Evolutionary conservation across 129 eudicot genomes (phyloP).

Genomic region (Artemisia argyi): DNA sequence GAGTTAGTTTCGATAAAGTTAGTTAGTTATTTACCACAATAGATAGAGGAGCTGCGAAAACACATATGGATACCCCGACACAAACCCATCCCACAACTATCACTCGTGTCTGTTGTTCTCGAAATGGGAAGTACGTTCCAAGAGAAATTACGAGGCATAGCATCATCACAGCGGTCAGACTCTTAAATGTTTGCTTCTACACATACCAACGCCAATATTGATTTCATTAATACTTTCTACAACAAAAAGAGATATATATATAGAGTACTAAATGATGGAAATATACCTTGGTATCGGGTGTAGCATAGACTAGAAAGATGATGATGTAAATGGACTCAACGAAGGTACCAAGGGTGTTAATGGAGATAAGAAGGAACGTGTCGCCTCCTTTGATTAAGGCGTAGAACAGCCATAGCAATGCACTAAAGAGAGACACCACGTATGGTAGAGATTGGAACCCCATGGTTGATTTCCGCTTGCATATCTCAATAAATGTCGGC

Average conservation of each 20-base stretch:
- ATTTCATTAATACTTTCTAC: neutral
- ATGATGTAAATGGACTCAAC: slow-evolving; percentile 71
- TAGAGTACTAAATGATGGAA: neutral
- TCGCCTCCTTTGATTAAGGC: slow-evolving; percentile 34
- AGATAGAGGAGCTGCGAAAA: slow-evolving; percentile 87
- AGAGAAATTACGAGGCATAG: slow-evolving; percentile 46
- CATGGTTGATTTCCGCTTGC: slow-evolving; percentile 35
- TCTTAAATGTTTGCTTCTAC: slow-evolving; percentile 56
- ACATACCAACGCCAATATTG: neutral
- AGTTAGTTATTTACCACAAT: slow-evolving; percentile 44
- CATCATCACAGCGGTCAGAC: slow-evolving; percentile 39
- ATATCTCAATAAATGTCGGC: slow-evolving; percentile 32
- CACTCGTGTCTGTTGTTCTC: slow-evolving; percentile 30
- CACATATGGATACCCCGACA: slow-evolving; percentile 63
- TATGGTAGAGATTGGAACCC: slow-evolving; percentile 39
- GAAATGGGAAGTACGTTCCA: slow-evolving; percentile 34
- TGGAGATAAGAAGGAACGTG: slow-evolving; percentile 64
- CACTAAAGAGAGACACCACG: slow-evolving; percentile 37
- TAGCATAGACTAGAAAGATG: slow-evolving; percentile 49
- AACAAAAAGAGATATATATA: neutral
- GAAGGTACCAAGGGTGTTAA: slow-evolving; percentile 71
- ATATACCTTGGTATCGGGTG: slow-evolving; percentile 54
- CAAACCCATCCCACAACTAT: slow-evolving; percentile 84
- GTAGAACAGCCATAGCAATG: slow-evolving; percentile 38
- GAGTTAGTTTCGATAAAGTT: neutral